phyloP scores from a whole-genome alignment of 257 asterid genomes.

The Solanum boliviense region DNA sequence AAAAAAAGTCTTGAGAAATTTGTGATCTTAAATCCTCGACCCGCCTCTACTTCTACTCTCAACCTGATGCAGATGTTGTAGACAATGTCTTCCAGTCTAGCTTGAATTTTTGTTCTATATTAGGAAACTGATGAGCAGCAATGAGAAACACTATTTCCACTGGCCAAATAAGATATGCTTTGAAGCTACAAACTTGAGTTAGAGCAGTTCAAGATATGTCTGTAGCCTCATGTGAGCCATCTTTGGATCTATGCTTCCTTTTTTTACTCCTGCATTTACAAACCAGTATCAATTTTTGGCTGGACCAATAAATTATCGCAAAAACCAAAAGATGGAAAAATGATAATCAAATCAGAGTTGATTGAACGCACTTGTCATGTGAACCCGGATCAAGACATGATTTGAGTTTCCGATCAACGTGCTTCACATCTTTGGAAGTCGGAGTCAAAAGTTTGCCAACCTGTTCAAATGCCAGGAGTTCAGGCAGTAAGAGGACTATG shows the following conservation, averaged over 20 bases:
- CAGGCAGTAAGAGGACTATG: neutral
- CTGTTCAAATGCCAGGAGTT: slow-evolving; percentile 26
- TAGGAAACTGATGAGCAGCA: neutral
- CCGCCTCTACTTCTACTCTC: neutral
- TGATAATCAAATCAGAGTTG: neutral
- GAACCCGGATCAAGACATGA: slow-evolving; percentile 86
- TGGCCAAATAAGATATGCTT: neutral
- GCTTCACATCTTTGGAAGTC: slow-evolving; percentile 74
- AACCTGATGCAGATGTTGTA: neutral
- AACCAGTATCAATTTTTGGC: neutral
- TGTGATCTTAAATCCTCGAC: neutral
- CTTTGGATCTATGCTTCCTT: slow-evolving; percentile 86
- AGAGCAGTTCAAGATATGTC: neutral
- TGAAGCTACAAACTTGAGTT: neutral
- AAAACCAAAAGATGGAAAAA: neutral
- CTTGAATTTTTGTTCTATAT: neutral
- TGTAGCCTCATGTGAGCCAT: slow-evolving; percentile 15
- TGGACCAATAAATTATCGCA: neutral
- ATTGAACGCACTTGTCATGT: slow-evolving; percentile 64
- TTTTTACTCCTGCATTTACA: slow-evolving; percentile 73
- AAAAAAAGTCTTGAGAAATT: neutral
- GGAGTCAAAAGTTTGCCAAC: slow-evolving; percentile 73
- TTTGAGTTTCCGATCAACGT: slow-evolving; percentile 90
- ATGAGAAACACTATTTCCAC: neutral
- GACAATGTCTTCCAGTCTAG: neutral